Conservation (phyloP, 768 basidiomycete genomes). For the Panaeolus papilionaceus region DNA sequence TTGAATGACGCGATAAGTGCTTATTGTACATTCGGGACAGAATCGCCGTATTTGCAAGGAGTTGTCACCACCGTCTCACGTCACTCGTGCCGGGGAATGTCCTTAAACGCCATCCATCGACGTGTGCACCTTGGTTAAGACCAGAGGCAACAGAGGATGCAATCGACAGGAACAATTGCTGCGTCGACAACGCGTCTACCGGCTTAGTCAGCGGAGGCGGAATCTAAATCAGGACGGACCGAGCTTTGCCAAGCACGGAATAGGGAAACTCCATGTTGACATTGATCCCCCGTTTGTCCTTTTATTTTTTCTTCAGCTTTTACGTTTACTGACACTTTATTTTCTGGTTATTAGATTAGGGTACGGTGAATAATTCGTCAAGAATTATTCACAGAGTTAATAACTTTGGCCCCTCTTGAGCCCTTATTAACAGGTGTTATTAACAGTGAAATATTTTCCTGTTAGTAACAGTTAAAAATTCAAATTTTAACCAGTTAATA, state of each 20-base stretch:
- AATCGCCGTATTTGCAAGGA: no score
- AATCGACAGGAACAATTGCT: neutral
- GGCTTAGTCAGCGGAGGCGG: neutral
- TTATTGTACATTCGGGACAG: no score
- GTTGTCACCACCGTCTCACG: neutral
- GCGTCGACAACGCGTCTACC: neutral
- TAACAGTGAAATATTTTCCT: no score
- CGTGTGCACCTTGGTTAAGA: neutral
- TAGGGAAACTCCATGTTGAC: neutral
- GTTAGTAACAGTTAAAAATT: no score
- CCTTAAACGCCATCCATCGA: neutral
- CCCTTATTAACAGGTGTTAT: no score
- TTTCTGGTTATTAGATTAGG: neutral
- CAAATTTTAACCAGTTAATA: no score
- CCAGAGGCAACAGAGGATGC: neutral
- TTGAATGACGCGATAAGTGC: no score
- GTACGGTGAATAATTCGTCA: no score
- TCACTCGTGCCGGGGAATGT: neutral
- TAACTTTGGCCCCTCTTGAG: no score
- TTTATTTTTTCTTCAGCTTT: neutral
- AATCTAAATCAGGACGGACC: neutral
- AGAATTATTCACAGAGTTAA: no score
- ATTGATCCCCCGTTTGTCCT: neutral
- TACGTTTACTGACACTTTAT: neutral
- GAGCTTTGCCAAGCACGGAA: slow-evolving; percentile 3